Evolutionary conservation across 176 grass and related monocot species (phyloP), one percentile per base, ranked within the genome.

Genomic region (Carex kokanica): DNA sequence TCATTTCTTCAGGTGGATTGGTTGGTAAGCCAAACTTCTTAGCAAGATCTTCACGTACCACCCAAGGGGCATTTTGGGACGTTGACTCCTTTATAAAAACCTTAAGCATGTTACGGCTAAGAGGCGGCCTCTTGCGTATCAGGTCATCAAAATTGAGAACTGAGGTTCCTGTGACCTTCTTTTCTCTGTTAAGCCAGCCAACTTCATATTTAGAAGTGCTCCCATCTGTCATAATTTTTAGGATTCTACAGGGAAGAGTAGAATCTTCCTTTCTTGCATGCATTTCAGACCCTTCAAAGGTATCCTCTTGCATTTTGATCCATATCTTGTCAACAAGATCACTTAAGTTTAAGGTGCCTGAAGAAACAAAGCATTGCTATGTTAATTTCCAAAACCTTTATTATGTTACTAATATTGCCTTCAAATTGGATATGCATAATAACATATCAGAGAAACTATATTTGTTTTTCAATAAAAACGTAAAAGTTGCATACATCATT

Each of bases 231-330:
- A 90, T 80, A 82, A 90, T 64, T 62, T 94, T 93, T 74, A 98
- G 63, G 75, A 98, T 91, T 88, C 91, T 98, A 85, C 92, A 98
- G 67, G 87, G 75, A 83, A 51, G 55, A 29, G 86, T 69, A 38
- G 84, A 91, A 72, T 88, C 84, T 73, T 93, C 87, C 67, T 90
- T 91, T 88, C 75, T 93, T 53, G 85, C 84, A 85, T 91, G 87
- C 60, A 93, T 82, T 88, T 98, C 84, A 88, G 90, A 81, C 61
- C 95, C 92, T 93, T 98, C 92, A 91, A 84, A 98, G 47, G 77
- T 4, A 78, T 85, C 56, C 51, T 87, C 83, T 60, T 90, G 78
- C 74, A 93, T 87, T 59, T 64, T 88, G 57, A 53, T 23, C 74
- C 94, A 93, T 75, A 94, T 78, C 66, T 90, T 83, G 73, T 98